Percentiles rank a stretch among this genome's conserved stretches.
These are phyloP conservation scores for Rhytidiadelphus loreus DNA, from an alignment of 225 moss, liverwort and hornwort genomes.

Conservation along the genomic window DNA sequence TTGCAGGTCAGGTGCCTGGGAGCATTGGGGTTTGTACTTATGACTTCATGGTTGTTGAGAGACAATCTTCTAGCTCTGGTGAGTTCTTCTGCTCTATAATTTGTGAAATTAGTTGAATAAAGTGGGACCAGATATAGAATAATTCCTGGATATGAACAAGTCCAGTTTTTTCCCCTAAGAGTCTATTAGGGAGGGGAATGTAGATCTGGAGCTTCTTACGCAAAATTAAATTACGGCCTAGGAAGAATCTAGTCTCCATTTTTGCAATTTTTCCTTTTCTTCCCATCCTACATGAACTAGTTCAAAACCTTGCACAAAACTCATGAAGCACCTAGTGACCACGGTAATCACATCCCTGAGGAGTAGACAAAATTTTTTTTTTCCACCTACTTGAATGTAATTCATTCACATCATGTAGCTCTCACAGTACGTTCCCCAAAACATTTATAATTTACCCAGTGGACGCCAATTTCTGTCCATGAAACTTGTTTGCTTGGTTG, in stretches of 20 bases:
- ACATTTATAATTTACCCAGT: background rate
- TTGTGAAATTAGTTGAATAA: background rate
- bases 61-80: constrained; percentile 85
- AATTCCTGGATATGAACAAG: background rate
- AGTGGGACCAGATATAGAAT: background rate
- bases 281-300: background rate
- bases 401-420: background rate
- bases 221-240: background rate
- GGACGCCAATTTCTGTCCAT: background rate
- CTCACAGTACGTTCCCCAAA: background rate
- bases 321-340: background rate
- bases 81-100: background rate
- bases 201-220: background rate
- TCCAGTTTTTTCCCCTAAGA: background rate
- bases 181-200: background rate
- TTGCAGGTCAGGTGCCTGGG: constrained; percentile 79
- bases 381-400: background rate
- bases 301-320: background rate
- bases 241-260: background rate
- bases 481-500: background rate
- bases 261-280: background rate
- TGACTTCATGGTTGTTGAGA: constrained; percentile 80
- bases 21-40: constrained; percentile 77
- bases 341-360: background rate
- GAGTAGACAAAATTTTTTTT: background rate